These are phyloP conservation scores for Vicia faba DNA, from an alignment of 306 rosid genomes.

Conservation along the genomic window DNA sequence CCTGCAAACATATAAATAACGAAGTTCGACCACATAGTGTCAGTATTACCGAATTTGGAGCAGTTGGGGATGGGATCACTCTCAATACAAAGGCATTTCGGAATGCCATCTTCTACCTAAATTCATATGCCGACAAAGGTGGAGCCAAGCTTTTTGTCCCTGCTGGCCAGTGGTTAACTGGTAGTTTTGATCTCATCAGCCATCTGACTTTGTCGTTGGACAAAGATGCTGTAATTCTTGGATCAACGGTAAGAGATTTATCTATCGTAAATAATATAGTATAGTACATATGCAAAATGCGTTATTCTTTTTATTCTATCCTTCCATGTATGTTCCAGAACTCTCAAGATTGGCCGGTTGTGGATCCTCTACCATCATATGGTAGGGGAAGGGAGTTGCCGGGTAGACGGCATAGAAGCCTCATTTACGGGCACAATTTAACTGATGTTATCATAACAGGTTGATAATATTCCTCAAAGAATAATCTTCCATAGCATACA, in stretches of 20 bases:
- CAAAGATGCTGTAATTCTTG: constrained; percentile 64
- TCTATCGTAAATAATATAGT: constrained; percentile 5
- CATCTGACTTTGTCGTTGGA: constrained; percentile 61
- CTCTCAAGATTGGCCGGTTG: constrained; percentile 67
- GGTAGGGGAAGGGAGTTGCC: constrained; percentile 91
- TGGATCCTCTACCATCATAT: constrained; percentile 80
- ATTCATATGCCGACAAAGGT: constrained; percentile 73
- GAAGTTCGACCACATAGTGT: constrained; percentile 71
- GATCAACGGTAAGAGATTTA: constrained; percentile 40
- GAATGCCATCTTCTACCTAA: constrained; percentile 55
- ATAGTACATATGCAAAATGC: neutral
- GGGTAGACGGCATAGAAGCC: constrained; percentile 77
- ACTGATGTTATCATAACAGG: constrained; percentile 81
- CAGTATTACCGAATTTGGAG: constrained; percentile 75
- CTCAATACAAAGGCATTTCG: constrained; percentile 60
- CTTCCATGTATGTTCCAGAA: constrained; percentile 46
- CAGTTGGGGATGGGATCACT: constrained; percentile 76
- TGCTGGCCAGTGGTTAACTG: constrained; percentile 79
- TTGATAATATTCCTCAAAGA: constrained; percentile 34
- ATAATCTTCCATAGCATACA: neutral
- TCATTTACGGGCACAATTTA: constrained; percentile 69
- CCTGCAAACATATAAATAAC: constrained; percentile 46
- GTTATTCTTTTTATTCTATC: too few relatives aligned
- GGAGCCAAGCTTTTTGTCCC: constrained; percentile 88
- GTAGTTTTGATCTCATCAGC: constrained; percentile 54